Conservation (phyloP, 2,329 filamentous ascomycete genomes). For the Fusarium penzigii region DNA sequence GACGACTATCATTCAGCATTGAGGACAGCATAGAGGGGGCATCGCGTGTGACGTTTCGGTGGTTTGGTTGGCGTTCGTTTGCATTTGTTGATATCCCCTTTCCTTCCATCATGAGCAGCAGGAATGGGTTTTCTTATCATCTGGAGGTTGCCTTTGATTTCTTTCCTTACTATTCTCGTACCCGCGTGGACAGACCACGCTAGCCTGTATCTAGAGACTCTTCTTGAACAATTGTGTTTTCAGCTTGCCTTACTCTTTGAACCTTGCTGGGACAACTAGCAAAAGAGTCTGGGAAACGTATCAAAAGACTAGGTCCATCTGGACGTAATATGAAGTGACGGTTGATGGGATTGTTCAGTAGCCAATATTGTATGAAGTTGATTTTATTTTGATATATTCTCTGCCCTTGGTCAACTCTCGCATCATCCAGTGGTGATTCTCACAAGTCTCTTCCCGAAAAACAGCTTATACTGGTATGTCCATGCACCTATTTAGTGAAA, state of each 20-base stretch:
- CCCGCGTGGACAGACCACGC: slow-evolving; percentile 17
- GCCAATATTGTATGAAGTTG: too few relatives aligned
- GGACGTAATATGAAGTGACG: background rate
- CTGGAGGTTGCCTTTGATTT: slow-evolving; percentile 1
- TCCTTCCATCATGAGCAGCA: slow-evolving; percentile 21
- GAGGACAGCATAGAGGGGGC: slow-evolving; percentile 39
- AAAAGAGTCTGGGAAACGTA: background rate
- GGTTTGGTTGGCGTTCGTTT: slow-evolving; percentile 37
- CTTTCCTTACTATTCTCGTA: slow-evolving; percentile 7
- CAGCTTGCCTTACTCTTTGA: slow-evolving; percentile 11
- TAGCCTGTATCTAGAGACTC: slow-evolving; percentile 27
- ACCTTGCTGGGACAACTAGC: background rate
- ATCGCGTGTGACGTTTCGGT: slow-evolving; percentile 30
- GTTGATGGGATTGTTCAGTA: background rate
- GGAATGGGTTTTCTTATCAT: slow-evolving; percentile 20
- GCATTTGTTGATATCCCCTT: slow-evolving; percentile 34
- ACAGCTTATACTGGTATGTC: too few relatives aligned
- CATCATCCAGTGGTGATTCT: too few relatives aligned
- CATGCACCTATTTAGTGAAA: too few relatives aligned
- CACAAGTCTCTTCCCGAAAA: too few relatives aligned
- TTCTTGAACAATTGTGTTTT: slow-evolving; percentile 4
- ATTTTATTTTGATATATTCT: too few relatives aligned
- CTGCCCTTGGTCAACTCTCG: too few relatives aligned
- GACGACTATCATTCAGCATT: slow-evolving; percentile 36
- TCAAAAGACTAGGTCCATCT: background rate